phyloP scores from a whole-genome alignment of 306 rosid genomes.

The Cicer chorassanicum region DNA sequence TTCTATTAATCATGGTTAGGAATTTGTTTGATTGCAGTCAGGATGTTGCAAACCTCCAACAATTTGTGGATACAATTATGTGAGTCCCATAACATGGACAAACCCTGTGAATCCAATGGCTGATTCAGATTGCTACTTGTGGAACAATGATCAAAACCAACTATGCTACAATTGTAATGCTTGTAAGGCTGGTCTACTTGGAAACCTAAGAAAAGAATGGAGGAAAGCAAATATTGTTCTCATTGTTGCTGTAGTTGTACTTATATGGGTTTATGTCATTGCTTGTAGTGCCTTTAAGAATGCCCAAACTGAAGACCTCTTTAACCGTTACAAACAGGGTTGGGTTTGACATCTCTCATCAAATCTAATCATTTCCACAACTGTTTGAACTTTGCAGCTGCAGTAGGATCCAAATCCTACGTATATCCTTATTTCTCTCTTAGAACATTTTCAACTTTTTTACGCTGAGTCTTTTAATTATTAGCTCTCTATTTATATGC shows the following conservation, averaged over 20 bases:
- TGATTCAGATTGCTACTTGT: conserved; percentile 76
- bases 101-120: conserved; percentile 72
- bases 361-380: no score
- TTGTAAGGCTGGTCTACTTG: conserved; percentile 89
- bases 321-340: conserved; percentile 80
- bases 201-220: conserved; percentile 90
- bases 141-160: conserved; percentile 87
- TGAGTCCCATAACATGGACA: conserved; percentile 77
- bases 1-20: not conserved
- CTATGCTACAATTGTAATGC: conserved; percentile 88
- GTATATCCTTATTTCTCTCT: no score
- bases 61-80: conserved; percentile 71
- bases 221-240: conserved; percentile 78
- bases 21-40: conserved; percentile 58
- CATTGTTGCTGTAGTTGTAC: conserved; percentile 73
- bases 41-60: conserved; percentile 96
- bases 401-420: no score
- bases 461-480: no score
- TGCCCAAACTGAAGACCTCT: conserved; percentile 86
- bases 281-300: conserved; percentile 95
- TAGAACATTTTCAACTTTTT: no score
- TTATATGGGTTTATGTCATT: conserved; percentile 79
- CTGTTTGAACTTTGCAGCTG: no score
- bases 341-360: conserved; percentile 52
- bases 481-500: no score